Conservation (phyloP, 192 early-diverging fungal species). For the Paraglomus occultum region DNA sequence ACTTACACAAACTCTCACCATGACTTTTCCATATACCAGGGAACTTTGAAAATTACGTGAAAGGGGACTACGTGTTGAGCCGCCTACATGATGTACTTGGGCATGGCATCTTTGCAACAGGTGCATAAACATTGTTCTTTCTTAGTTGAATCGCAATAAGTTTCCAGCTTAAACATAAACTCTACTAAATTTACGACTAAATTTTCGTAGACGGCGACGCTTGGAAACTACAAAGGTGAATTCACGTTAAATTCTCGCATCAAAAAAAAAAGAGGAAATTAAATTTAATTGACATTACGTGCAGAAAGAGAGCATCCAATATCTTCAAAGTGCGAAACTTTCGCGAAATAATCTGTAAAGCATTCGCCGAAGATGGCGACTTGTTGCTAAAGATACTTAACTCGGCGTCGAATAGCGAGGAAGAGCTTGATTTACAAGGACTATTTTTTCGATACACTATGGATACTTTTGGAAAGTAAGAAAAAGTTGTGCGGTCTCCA, state of each 20-base stretch:
- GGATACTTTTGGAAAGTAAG: slow-evolving; percentile 40
- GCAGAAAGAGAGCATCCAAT: slow-evolving; percentile 12
- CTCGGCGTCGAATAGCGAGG: slow-evolving; percentile 26
- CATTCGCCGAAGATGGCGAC: background rate
- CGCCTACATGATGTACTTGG: slow-evolving; percentile 17
- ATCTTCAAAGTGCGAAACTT: slow-evolving; percentile 15
- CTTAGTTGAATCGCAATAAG: background rate
- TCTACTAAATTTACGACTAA: background rate
- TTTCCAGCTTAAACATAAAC: background rate
- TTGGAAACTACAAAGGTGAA: background rate
- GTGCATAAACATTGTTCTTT: slow-evolving; percentile 33
- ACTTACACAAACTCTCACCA: too few species aligned
- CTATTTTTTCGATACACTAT: slow-evolving; percentile 48
- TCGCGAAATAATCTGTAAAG: slow-evolving; percentile 1
- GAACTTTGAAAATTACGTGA: slow-evolving; percentile 1
- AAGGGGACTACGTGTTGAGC: background rate
- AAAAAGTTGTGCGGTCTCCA: background rate
- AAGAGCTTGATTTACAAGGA: slow-evolving; percentile 45
- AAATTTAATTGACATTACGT: background rate
- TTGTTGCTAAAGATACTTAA: background rate
- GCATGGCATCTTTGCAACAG: slow-evolving; percentile 30
- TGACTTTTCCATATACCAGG: background rate
- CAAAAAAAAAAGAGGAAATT: background rate
- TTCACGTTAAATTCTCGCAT: too few species aligned
- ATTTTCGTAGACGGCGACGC: background rate